Conservation (phyloP, 352 stramenopile species). For the Albugo laibachii region DNA sequence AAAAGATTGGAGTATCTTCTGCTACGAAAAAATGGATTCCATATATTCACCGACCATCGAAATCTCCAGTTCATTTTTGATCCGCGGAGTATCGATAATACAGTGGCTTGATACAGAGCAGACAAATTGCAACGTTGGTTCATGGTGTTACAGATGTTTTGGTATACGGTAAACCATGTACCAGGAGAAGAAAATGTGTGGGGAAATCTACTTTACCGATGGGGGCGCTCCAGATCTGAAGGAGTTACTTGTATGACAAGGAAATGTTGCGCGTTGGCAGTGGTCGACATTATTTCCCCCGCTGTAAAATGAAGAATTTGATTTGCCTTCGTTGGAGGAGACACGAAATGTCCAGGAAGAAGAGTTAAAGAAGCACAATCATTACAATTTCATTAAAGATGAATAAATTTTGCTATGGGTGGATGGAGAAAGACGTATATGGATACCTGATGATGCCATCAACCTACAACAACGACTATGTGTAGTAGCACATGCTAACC, state of each 20-base stretch:
- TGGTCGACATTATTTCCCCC: constrained; percentile 3
- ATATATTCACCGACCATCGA: constrained; percentile 11
- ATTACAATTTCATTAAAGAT: neutral
- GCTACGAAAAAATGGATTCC: constrained; percentile 6
- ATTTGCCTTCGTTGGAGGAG: constrained; percentile 5
- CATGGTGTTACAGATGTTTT: constrained; percentile 6
- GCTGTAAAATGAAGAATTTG: constrained; percentile 3
- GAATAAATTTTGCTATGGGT: constrained; percentile 1
- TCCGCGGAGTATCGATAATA: neutral
- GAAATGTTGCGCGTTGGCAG: neutral
- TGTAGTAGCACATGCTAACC: constrained; percentile 11
- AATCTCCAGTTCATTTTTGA: constrained; percentile 15
- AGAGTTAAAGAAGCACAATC: too few relatives aligned
- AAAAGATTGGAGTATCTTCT: constrained; percentile 11
- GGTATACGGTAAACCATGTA: constrained; percentile 12
- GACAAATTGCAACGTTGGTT: constrained; percentile 15
- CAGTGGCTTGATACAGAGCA: constrained; percentile 8
- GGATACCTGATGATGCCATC: constrained; percentile 7
- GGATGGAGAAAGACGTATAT: constrained; percentile 3
- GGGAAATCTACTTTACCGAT: constrained; percentile 12
- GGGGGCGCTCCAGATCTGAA: neutral
- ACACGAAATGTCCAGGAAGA: neutral
- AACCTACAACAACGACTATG: constrained; percentile 9
- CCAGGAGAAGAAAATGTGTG: constrained; percentile 12
- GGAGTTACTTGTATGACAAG: too few relatives aligned